Evolutionary conservation across 2,329 filamentous ascomycete species (phyloP).

Genomic region (Xylariaceae sp.): DNA sequence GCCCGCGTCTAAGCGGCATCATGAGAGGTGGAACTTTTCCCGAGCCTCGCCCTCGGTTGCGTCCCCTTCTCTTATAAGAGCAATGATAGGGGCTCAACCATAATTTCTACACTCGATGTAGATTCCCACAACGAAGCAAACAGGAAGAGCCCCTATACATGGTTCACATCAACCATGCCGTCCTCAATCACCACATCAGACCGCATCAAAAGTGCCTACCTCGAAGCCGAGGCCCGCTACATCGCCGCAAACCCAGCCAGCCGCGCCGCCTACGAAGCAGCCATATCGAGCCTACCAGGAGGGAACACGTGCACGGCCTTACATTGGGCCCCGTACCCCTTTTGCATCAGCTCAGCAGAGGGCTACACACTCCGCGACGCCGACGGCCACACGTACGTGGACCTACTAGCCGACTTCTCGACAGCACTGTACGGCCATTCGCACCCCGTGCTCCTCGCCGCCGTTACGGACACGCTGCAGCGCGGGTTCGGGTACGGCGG

Average conservation of each 20-base stretch:
- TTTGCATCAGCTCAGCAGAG: conserved; percentile 37
- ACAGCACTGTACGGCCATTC: conserved; percentile 64
- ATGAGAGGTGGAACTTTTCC: too few species aligned
- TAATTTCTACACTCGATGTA: not conserved
- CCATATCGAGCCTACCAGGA: conserved; percentile 30
- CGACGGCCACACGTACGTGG: conserved; percentile 46
- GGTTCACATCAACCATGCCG: not conserved
- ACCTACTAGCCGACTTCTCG: conserved; percentile 59
- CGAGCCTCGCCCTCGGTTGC: not conserved
- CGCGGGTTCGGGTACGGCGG: conserved; percentile 18
- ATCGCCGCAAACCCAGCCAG: conserved; percentile 36
- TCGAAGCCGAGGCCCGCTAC: conserved; percentile 34
- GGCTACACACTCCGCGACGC: conserved; percentile 36
- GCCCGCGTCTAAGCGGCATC: too few species aligned
- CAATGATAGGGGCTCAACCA: too few species aligned
- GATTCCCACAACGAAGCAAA: not conserved
- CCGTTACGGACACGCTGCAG: conserved; percentile 38
- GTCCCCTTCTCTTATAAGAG: not conserved
- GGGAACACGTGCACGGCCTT: conserved; percentile 31
- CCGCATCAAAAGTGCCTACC: conserved; percentile 29
- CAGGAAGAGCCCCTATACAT: conserved; percentile 1
- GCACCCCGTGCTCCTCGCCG: conserved; percentile 46
- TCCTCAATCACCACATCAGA: conserved; percentile 3
- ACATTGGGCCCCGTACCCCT: conserved; percentile 40
- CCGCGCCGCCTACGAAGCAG: conserved; percentile 35